phyloP scores from a whole-genome alignment of 1,284 basidiomycete genomes.

The Rhodotorula sp. region DNA sequence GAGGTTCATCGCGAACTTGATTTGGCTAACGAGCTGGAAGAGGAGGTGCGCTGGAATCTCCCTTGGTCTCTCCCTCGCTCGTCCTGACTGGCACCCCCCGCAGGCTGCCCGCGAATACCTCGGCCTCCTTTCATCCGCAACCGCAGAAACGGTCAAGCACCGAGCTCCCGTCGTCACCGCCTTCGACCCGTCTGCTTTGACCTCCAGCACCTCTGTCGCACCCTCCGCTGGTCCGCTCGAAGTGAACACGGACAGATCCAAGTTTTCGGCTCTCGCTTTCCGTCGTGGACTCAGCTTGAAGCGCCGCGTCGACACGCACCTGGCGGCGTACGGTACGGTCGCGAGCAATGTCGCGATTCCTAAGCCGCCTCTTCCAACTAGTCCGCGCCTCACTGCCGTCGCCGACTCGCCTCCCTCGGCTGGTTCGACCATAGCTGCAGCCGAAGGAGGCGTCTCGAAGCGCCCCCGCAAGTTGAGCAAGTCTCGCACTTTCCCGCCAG shows the following conservation, averaged over 20 bases:
- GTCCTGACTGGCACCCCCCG: accelerated
- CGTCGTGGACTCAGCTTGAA: slow-evolving; percentile 9
- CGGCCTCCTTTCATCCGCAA: slow-evolving; percentile 11
- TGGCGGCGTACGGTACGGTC: slow-evolving; percentile 22
- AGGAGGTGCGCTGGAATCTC: background rate
- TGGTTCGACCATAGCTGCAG: background rate
- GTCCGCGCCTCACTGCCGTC: background rate
- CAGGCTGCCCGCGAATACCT: slow-evolving; percentile 25
- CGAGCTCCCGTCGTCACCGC: background rate
- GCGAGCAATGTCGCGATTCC: background rate
- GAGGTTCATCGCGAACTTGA: slow-evolving; percentile 22
- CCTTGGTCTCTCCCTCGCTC: too few species aligned
- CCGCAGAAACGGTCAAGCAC: background rate
- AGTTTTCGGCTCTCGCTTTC: slow-evolving; percentile 1
- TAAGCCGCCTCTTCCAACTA: slow-evolving; percentile 4
- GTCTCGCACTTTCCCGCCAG: background rate
- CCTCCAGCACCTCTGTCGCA: background rate
- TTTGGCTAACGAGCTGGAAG: slow-evolving; percentile 17
- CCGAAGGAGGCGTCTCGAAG: too few species aligned
- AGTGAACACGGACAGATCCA: background rate
- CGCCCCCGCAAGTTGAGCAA: slow-evolving; percentile 14
- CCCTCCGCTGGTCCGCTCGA: background rate
- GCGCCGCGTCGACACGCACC: slow-evolving; percentile 24
- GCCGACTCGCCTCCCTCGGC: background rate
- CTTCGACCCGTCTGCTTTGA: slow-evolving; percentile 18